Evolutionary conservation across 1,139 yeast genomes (phyloP), one percentile per base, ranked within the genome.

Genomic region (Hyphopichia khmerensis): DNA sequence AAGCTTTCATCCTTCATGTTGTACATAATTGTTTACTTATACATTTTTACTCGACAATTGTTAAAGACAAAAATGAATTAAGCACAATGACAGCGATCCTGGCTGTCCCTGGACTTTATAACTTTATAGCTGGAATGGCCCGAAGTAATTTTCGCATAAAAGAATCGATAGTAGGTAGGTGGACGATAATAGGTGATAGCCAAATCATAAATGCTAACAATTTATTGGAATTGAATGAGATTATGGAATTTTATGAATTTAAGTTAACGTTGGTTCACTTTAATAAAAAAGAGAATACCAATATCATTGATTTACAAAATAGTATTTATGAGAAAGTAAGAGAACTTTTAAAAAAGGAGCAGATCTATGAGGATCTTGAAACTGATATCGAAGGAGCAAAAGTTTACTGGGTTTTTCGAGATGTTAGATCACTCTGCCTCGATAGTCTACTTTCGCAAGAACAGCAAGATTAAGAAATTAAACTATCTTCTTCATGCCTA

Each of bases 401-500:
- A 18, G 56, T 57, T 21, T 57, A 54, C 37, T 57, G 62, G 62
- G 59, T 56, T 16, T 57, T 57, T 34, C 36, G 62, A 39, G 62
- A 57, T 37, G 55, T 55, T 0, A 37, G 62, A 40, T 21, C 24
- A 8, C 24, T 21, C 8, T 21, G 24, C 8, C 24, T 21, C 5
- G 8, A 8, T 21, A 21, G 24, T 21, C 8, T 21, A 21, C 24
- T 21, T 21, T 21, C 8, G 8, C 24, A 21, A 5, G 24, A 21
- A 6, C 24, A 21, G 8, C 24, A 21, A 21, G 24, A 21, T 21
- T 8, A 21, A 21, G 24, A 6, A 21, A n/a, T n/a, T n/a, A n/a
- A n/a, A n/a, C n/a, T n/a, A n/a, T n/a, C n/a, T n/a, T n/a, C n/a
- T n/a, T n/a, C n/a, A n/a, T n/a, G n/a, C n/a, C n/a, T n/a, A n/a